Base-by-base conservation (phyloP, 805 yeast genomes). In the Wickerhamiella lipophila region DNA sequence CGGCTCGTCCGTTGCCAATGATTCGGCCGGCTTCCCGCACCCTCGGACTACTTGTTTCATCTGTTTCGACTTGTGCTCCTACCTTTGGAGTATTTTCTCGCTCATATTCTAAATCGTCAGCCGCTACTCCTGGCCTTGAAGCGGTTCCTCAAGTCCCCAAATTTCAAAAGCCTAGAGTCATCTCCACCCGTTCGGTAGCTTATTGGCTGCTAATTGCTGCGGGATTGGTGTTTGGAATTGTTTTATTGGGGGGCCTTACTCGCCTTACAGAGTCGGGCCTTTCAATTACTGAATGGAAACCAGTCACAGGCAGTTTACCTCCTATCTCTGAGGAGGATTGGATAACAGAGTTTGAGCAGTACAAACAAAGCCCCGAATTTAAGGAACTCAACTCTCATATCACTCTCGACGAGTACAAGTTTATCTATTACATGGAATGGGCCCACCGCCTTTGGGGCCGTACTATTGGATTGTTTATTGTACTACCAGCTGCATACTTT, bases 381-480 rank as follows among this genome's bases (percentile, higher is more conserved):
- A 77, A 81, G 61, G 83, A 80, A 58, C 72, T 92, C 55, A 92
- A 94, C 67, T 80, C 96, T 1, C 86, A 87, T 61, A 83, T 86
- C 62, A 79, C 85, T 16, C 64, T 92, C 51, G 95, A 87, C 1
- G 98, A 92, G 63, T 92, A 85, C 72, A 86, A 92, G 65, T 89
- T 87, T 62, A 92, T 92, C 54, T 92, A 81, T 68, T 79, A 77
- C 61, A 89, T 92, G 96, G 99, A 92, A 67, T 92, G 98, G 99
- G 80, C 81, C 40, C 99, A 92, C 65, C 74, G 98, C 59, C 67
- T 89, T 50, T 76, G 92, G 72, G 98, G 97, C 15, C 77, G 98
- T 64, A 75, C 82, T 47, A 88, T 92, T 58, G 98, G 98, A 36
- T 66, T 78, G 56, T 76, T 82, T 3, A 79, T 92, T 60, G 76